Evolutionary conservation across 106 monocot species (phyloP).

Genomic region (Dendrobium officinale): DNA sequence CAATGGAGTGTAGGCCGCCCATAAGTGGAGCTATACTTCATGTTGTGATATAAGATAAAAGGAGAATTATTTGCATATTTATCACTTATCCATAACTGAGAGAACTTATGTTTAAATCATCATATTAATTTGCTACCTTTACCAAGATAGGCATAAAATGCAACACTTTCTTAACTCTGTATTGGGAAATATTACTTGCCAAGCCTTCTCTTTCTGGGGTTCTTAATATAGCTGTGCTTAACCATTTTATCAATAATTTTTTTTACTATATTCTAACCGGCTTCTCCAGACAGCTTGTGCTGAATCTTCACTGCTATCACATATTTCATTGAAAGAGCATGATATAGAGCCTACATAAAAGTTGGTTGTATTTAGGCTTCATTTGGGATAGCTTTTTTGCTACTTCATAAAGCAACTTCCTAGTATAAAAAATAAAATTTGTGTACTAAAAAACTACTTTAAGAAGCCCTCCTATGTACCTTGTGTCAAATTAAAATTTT

Average conservation of each 20-base stretch:
- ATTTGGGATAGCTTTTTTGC: too few species aligned
- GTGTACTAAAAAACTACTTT: too few species aligned
- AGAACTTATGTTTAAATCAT: too few species aligned
- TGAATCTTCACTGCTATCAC: slow-evolving; percentile 77
- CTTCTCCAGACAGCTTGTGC: slow-evolving; percentile 55
- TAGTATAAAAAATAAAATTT: too few species aligned
- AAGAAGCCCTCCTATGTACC: too few species aligned
- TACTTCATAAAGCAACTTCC: too few species aligned
- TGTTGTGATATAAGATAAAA: slow-evolving; percentile 18
- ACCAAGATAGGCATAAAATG: too few species aligned
- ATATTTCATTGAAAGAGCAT: slow-evolving; percentile 92
- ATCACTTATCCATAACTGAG: neutral
- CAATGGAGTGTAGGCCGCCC: slow-evolving; percentile 83
- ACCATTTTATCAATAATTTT: slow-evolving; percentile 68
- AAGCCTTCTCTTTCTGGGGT: slow-evolving; percentile 44
- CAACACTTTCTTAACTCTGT: neutral
- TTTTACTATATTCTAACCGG: slow-evolving; percentile 39
- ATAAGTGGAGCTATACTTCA: slow-evolving; percentile 62
- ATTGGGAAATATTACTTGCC: slow-evolving; percentile 23
- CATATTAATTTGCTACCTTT: too few species aligned
- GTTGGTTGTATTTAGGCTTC: neutral
- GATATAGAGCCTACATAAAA: slow-evolving; percentile 63
- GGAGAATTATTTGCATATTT: neutral
- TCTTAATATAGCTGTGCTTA: slow-evolving; percentile 55
- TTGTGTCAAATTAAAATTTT: too few species aligned